Evolutionary conservation across 768 basidiomycete species (phyloP), one percentile per base, ranked within the genome.

Genomic region (Panaeolus papilionaceus): DNA sequence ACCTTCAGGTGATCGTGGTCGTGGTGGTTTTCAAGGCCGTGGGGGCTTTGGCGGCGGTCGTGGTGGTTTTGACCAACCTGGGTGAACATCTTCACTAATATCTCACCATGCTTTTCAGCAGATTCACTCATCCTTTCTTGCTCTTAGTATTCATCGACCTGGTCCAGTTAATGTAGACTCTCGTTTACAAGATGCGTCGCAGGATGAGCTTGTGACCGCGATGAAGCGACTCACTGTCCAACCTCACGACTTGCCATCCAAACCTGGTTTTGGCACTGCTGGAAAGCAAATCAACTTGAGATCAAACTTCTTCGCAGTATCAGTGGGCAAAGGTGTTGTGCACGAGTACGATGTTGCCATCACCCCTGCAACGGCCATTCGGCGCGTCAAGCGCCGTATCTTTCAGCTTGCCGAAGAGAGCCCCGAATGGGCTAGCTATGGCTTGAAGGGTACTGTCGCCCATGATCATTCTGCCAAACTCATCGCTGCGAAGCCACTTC

Each of bases 221-320:
- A 79, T 84, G 68, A 76, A 76, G 37, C 66, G 68, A 3, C 71
- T 84, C 62, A 75, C 67, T 8, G 40, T 83, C 16, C 75, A 76
- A 23, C 68, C 72, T 7, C 76, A 78, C 45, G 81, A 85, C 14
- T 75, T 94, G 47, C 89, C 90, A 16, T 69, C 87, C 10, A 84
- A 89, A 23, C 88, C 88, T 7, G 86, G 82, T 16, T 90, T 84
- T 69, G 89, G 90, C 0, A 86, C 79, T 0, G 70, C 69, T 0
- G 89, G 90, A 10, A 80, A 68, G 42, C 45, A 75, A 10, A 81
- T 88, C 71, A 84, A 80, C 51, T 75, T 92, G 16, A 83, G 92
- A 7, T 82, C 90, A 58, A 93, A 92, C 71, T 91, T 88, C 79
- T 92, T 92, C 76, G 83, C 89, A 0, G 80, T 92, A 33, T 81